Conservation (phyloP, 73 alveolate species). For the Tetrahymena malaccensis region DNA sequence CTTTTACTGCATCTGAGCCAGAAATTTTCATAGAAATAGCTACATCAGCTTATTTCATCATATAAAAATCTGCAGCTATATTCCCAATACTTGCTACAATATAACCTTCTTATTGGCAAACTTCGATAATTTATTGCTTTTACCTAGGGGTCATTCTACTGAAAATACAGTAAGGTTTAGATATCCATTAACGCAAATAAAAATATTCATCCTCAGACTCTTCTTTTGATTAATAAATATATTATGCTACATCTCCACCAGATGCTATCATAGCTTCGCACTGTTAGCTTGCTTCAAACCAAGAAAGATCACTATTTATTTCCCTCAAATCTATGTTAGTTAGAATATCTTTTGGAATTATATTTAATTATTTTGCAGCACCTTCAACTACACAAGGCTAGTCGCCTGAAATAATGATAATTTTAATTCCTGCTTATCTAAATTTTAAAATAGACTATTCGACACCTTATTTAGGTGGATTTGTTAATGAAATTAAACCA, state of each 20-base stretch:
- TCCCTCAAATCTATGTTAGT: slow-evolving; percentile 45
- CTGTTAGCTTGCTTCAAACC: slow-evolving; percentile 51
- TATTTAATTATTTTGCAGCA: slow-evolving; percentile 62
- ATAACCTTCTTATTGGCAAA: slow-evolving; percentile 81
- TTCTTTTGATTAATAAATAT: slow-evolving; percentile 40
- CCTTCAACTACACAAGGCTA: slow-evolving; percentile 53
- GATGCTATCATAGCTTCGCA: slow-evolving; percentile 63
- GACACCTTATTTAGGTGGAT: slow-evolving; percentile 94
- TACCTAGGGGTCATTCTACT: slow-evolving; percentile 80
- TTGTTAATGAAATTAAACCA: slow-evolving; percentile 87
- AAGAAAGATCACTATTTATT: slow-evolving; percentile 36
- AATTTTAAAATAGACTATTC: slow-evolving; percentile 59
- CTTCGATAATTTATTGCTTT: slow-evolving; percentile 79
- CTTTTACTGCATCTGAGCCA: slow-evolving; percentile 98
- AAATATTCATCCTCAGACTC: slow-evolving; percentile 57
- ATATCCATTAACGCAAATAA: slow-evolving; percentile 70
- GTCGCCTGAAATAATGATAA: slow-evolving; percentile 17
- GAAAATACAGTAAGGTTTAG: slow-evolving; percentile 80
- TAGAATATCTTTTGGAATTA: slow-evolving; percentile 52
- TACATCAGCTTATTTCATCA: slow-evolving; percentile 86
- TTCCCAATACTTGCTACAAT: slow-evolving; percentile 90
- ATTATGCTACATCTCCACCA: slow-evolving; percentile 59
- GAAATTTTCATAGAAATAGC: slow-evolving; percentile 86
- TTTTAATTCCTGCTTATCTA: slow-evolving; percentile 67
- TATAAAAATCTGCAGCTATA: slow-evolving; percentile 84